Percentiles rank a stretch among this genome's conserved stretches.
Conservation (phyloP, 805 yeast species). For the Metschnikowia similis region DNA sequence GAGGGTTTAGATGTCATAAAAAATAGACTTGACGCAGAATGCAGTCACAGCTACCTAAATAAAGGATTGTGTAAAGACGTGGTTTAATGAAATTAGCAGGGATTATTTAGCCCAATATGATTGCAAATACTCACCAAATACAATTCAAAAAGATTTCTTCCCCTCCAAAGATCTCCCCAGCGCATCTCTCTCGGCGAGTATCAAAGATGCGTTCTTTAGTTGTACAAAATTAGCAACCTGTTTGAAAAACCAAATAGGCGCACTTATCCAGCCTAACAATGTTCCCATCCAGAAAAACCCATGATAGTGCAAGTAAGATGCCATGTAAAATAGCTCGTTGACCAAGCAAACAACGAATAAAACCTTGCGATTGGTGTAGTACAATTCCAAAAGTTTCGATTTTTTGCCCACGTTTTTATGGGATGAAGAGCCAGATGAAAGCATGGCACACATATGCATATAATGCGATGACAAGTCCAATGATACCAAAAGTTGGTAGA, state of each 20-base stretch:
- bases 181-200: slow-evolving; percentile 75
- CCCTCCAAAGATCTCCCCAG: slow-evolving; percentile 34
- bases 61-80: not conserved
- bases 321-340: slow-evolving; percentile 90
- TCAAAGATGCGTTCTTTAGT: slow-evolving; percentile 76
- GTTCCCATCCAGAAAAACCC: slow-evolving; percentile 59
- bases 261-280: slow-evolving; percentile 50
- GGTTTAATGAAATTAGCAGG: not conserved
- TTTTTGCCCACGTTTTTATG: slow-evolving; percentile 80
- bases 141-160: not conserved
- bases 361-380: slow-evolving; percentile 81
- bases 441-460: slow-evolving; percentile 97
- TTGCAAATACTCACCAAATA: not conserved
- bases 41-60: slow-evolving; percentile 9
- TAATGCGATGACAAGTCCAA: slow-evolving; percentile 90
- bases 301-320: slow-evolving; percentile 75
- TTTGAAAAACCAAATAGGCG: slow-evolving; percentile 88
- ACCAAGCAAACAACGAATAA: slow-evolving; percentile 87
- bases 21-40: slow-evolving; percentile 11
- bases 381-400: slow-evolving; percentile 70
- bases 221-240: slow-evolving; percentile 89
- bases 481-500: slow-evolving; percentile 82
- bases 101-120: not conserved
- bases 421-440: slow-evolving; percentile 69
- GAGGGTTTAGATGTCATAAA: slow-evolving; percentile 11